Evolutionary conservation across 2,329 filamentous ascomycete species (phyloP).

Genomic region (Aureobasidium mangrovei): DNA sequence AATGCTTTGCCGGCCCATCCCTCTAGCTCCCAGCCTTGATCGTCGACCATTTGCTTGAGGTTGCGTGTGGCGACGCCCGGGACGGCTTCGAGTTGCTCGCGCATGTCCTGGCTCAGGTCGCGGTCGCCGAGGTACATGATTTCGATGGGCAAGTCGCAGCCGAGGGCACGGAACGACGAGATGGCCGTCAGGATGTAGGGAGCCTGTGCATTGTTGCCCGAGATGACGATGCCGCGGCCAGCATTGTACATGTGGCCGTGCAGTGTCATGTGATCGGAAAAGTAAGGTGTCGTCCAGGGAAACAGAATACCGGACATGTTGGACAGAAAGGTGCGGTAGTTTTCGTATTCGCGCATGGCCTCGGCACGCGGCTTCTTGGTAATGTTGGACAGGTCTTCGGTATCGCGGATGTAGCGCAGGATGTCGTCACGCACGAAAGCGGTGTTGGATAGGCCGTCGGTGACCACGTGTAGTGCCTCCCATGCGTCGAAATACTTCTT

Average conservation of each 20-base stretch:
- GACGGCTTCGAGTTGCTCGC: conserved; percentile 34
- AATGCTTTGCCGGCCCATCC: conserved; percentile 42
- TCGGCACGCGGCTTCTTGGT: conserved; percentile 21
- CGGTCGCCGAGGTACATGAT: conserved; percentile 36
- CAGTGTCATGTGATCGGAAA: conserved; percentile 37
- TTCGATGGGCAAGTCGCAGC: conserved; percentile 33
- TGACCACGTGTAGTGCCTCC: conserved; percentile 30
- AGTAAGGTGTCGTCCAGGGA: conserved; percentile 35
- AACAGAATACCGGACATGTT: conserved; percentile 33
- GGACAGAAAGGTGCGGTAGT: conserved; percentile 33
- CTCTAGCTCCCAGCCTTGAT: conserved; percentile 36
- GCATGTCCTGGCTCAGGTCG: conserved; percentile 36
- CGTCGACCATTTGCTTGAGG: conserved; percentile 36
- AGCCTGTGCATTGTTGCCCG: conserved; percentile 37
- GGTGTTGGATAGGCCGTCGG: conserved; percentile 23
- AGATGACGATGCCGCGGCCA: conserved; percentile 37
- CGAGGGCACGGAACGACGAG: conserved; percentile 29
- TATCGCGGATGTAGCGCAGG: conserved; percentile 30
- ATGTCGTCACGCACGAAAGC: conserved; percentile 34
- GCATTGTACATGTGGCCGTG: conserved; percentile 35
- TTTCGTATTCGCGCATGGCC: conserved; percentile 36
- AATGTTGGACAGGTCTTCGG: conserved; percentile 16
- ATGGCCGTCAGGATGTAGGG: conserved; percentile 38
- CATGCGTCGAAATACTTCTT: conserved; percentile 34
- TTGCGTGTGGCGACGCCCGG: conserved; percentile 38